phyloP scores from a whole-genome alignment of 495 filamentous ascomycete species.

The Penicillium cosmopolitanum region DNA sequence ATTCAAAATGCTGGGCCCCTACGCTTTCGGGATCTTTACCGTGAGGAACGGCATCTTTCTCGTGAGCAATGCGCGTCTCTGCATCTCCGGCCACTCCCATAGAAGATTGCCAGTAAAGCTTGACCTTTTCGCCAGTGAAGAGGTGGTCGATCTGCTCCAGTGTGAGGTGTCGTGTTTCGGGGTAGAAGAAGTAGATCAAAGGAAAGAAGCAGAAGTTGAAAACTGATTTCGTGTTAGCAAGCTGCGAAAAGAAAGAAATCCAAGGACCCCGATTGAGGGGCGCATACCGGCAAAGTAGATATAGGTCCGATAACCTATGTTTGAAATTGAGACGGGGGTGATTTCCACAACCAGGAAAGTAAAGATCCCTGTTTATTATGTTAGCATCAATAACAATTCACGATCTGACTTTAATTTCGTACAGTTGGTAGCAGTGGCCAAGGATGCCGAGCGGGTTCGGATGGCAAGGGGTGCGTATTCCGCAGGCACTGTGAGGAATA shows the following conservation, averaged over 20 bases:
- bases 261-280: neutral
- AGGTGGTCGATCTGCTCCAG: slow-evolving; percentile 75
- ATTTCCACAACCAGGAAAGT: slow-evolving; percentile 49
- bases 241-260: neutral
- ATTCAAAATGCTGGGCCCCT: slow-evolving; percentile 35
- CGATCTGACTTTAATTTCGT: neutral
- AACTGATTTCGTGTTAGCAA: slow-evolving; percentile 41
- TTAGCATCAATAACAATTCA: neutral
- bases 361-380: slow-evolving; percentile 31
- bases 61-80: slow-evolving; percentile 24
- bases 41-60: slow-evolving; percentile 21
- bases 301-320: slow-evolving; percentile 47
- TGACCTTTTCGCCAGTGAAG: slow-evolving; percentile 47
- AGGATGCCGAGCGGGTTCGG: slow-evolving; percentile 37
- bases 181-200: slow-evolving; percentile 74
- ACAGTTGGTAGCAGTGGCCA: slow-evolving; percentile 43
- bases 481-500: slow-evolving; percentile 30
- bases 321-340: slow-evolving; percentile 41
- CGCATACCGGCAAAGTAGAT: slow-evolving; percentile 48
- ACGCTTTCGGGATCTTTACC: slow-evolving; percentile 25
- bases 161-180: slow-evolving; percentile 65
- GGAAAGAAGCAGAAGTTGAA: slow-evolving; percentile 73
- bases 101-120: slow-evolving; percentile 43
- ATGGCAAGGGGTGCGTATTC: slow-evolving; percentile 40
- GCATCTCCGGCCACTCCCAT: slow-evolving; percentile 36